A percentile compares a stretch with the other conserved stretches of the same genome.
Evolutionary conservation across 73 alveolate species (phyloP).

Genomic region (Uronychia binucleata): DNA sequence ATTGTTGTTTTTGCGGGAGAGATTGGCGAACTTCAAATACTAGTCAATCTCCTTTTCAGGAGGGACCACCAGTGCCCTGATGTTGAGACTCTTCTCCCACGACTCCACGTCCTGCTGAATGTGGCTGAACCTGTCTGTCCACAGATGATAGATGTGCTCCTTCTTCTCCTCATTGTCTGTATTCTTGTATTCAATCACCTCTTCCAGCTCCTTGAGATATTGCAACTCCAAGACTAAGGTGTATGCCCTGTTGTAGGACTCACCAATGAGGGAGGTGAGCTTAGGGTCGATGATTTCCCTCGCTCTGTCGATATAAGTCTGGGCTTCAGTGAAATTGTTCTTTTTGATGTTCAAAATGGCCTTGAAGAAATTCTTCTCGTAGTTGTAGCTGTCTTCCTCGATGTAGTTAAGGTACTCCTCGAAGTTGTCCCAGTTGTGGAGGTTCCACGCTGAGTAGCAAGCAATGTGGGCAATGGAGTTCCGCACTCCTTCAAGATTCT

Average conservation of each 20-base stretch:
- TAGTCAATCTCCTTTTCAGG: slow-evolving; percentile 78
- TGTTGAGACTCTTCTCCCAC: slow-evolving; percentile 84
- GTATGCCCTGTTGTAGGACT: slow-evolving; percentile 96
- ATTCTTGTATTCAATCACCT: slow-evolving; percentile 82
- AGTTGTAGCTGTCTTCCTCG: slow-evolving; percentile 74
- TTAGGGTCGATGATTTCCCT: slow-evolving; percentile 92
- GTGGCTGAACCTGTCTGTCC: slow-evolving; percentile 80
- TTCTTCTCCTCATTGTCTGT: slow-evolving; percentile 65
- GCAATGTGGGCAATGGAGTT: slow-evolving; percentile 76
- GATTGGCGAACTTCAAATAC: slow-evolving; percentile 62
- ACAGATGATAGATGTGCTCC: slow-evolving; percentile 70
- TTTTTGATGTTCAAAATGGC: slow-evolving; percentile 93
- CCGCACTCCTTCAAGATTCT: slow-evolving; percentile 38
- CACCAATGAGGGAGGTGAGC: slow-evolving; percentile 89
- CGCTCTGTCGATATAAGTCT: slow-evolving; percentile 84
- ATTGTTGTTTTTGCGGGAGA: slow-evolving; percentile 39
- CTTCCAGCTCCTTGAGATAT: slow-evolving; percentile 93
- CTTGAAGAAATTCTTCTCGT: slow-evolving; percentile 91
- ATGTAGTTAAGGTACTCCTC: slow-evolving; percentile 78
- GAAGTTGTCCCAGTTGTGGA: slow-evolving; percentile 96
- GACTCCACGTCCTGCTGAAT: slow-evolving; percentile 85
- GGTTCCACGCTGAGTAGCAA: slow-evolving; percentile 92
- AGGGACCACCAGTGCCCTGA: slow-evolving; percentile 78
- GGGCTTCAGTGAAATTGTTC: slow-evolving; percentile 80
- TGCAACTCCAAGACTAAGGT: slow-evolving; percentile 84